A percentile compares a stretch with the other conserved stretches of the same genome.
phyloP scores from a whole-genome alignment of 2,329 filamentous ascomycete genomes.

The Penicillium psychrosexuale region DNA sequence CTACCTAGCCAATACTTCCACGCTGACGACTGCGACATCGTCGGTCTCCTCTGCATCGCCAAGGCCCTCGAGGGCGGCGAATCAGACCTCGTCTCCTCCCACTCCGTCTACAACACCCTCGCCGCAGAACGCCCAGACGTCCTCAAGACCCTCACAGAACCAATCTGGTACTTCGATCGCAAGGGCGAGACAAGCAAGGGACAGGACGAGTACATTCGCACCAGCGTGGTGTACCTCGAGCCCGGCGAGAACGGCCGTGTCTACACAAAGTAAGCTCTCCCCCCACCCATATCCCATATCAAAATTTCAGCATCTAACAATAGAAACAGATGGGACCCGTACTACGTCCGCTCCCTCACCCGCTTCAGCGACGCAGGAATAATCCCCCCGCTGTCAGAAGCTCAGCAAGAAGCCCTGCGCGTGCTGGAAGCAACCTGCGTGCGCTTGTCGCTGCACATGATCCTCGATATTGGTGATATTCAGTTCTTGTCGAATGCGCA shows the following conservation, averaged over 20 bases:
- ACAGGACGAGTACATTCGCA: slow-evolving; percentile 70
- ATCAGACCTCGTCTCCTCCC: slow-evolving; percentile 73
- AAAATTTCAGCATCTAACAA: background rate
- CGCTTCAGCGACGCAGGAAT: slow-evolving; percentile 71
- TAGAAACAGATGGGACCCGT: slow-evolving; percentile 68
- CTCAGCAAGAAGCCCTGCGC: slow-evolving; percentile 64
- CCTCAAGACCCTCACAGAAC: slow-evolving; percentile 68
- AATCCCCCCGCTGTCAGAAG: slow-evolving; percentile 68
- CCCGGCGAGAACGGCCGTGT: slow-evolving; percentile 62
- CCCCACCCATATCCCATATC: background rate
- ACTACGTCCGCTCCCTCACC: slow-evolving; percentile 73
- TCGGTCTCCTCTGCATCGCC: slow-evolving; percentile 77
- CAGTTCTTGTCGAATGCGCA: slow-evolving; percentile 82
- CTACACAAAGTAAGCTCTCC: slow-evolving; percentile 62
- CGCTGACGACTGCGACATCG: slow-evolving; percentile 76
- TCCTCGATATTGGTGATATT: slow-evolving; percentile 81
- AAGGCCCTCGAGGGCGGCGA: slow-evolving; percentile 79
- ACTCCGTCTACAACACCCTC: slow-evolving; percentile 78
- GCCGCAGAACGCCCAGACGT: slow-evolving; percentile 74
- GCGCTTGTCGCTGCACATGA: slow-evolving; percentile 73
- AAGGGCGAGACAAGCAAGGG: slow-evolving; percentile 77
- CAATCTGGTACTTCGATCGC: slow-evolving; percentile 88
- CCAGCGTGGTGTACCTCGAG: slow-evolving; percentile 74
- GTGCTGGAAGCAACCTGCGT: slow-evolving; percentile 75
- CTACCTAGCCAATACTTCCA: slow-evolving; percentile 71